These are phyloP conservation scores for Gracilaria gracilis DNA, from an alignment of 23 red algal genomes.

Conservation along the genomic window DNA sequence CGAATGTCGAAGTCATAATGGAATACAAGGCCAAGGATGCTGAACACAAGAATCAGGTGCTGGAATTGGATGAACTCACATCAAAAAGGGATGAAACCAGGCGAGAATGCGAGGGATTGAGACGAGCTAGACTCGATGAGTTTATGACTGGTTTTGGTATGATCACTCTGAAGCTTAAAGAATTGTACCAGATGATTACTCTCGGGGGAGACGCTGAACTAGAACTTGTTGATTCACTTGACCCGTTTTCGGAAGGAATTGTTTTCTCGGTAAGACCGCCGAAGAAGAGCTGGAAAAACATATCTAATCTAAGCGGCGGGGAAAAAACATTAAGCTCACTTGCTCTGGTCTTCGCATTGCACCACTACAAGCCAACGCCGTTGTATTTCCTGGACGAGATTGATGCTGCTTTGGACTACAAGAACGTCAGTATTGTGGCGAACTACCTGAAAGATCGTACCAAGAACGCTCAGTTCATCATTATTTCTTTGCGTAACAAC, in stretches of 20 bases:
- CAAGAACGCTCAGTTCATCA: constrained; percentile 98
- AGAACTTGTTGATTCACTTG: constrained; percentile 96
- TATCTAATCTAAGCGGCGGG: constrained; percentile 94
- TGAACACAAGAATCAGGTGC: constrained; percentile 69
- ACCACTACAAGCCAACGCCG: constrained; percentile 95
- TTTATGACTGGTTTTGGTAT: constrained; percentile 92
- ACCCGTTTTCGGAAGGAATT: constrained; percentile 98
- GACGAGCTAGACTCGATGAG: constrained; percentile 77
- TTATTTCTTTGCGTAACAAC: constrained; percentile 97
- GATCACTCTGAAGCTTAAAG: constrained; percentile 93
- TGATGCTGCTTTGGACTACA: constrained; percentile 98
- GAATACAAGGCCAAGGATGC: constrained; percentile 85
- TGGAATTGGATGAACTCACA: constrained; percentile 87
- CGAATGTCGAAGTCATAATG: constrained; percentile 71
- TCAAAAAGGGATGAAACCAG: constrained; percentile 72
- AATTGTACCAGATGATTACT: constrained; percentile 99
- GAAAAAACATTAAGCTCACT: constrained; percentile 97
- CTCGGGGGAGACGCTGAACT: constrained; percentile 97
- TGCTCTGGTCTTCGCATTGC: constrained; percentile 96
- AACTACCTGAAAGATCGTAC: constrained; percentile 98
- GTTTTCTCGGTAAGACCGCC: constrained; percentile 97
- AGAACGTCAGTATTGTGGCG: constrained; percentile 98
- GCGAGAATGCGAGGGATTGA: constrained; percentile 74
- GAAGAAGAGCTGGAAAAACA: constrained; percentile 99
- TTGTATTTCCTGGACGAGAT: constrained; percentile 99